Evolutionary conservation across 352 stramenopile genomes (phyloP).

Genomic region (Globisporangium parvum): DNA sequence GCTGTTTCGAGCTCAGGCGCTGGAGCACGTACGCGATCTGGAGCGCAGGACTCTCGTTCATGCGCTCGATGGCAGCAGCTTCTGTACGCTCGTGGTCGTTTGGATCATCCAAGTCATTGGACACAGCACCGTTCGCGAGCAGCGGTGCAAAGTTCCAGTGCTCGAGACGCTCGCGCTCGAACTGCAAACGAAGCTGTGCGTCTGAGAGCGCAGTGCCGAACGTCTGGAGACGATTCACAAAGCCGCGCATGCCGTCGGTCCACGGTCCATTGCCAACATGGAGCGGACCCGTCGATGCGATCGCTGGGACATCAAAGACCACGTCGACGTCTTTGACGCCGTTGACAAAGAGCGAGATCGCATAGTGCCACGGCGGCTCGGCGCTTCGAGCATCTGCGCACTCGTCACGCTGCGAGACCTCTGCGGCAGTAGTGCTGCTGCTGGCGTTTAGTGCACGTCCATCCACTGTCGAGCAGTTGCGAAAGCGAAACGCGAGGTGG

Average conservation of each 20-base stretch:
- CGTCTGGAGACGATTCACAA: constrained; percentile 51
- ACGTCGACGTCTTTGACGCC: constrained; percentile 45
- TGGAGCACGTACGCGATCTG: constrained; percentile 45
- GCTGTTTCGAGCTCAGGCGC: constrained; percentile 3
- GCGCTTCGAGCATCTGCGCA: constrained; percentile 7
- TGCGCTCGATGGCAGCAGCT: not conserved
- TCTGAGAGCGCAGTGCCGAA: constrained; percentile 26
- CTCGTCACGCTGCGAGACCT: not conserved
- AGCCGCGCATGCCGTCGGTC: constrained; percentile 55
- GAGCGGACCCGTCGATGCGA: constrained; percentile 51
- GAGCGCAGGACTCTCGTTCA: not conserved
- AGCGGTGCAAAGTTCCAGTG: constrained; percentile 22
- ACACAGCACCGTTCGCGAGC: not conserved
- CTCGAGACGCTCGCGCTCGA: constrained; percentile 15
- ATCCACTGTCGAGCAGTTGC: constrained; percentile 34
- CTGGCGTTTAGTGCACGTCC: not conserved
- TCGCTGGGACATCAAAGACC: constrained; percentile 33
- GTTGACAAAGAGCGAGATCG: constrained; percentile 53
- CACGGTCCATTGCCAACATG: constrained; percentile 66
- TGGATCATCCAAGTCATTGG: not conserved
- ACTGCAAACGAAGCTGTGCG: constrained; percentile 23
- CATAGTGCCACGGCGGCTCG: constrained; percentile 30
- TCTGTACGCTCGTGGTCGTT: not conserved
- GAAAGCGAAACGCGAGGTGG: constrained; percentile 67
- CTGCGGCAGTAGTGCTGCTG: not conserved